A percentile compares a stretch with the other conserved stretches of the same genome.
Conservation (phyloP, 371 early-diverging fungal genomes). For the Gilbertella persicaria region DNA sequence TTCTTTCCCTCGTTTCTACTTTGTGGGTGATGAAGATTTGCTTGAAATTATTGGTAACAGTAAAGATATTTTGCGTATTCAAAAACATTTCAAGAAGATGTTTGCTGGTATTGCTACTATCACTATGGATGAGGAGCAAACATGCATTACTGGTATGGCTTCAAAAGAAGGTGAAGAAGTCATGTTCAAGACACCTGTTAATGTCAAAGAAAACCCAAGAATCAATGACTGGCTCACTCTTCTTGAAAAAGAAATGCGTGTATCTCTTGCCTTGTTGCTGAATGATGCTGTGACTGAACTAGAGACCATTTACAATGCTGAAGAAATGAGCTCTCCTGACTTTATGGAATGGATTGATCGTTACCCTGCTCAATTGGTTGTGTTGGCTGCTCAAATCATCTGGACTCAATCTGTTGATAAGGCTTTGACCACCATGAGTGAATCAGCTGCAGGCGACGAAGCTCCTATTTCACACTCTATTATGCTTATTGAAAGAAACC, state of each 20-base stretch:
- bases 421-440: constrained; percentile 55
- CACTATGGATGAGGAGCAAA: constrained; percentile 74
- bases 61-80: constrained; percentile 93
- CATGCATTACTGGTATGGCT: constrained; percentile 79
- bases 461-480: constrained; percentile 62
- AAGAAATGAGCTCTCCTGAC: constrained; percentile 55
- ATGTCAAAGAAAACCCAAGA: constrained; percentile 80
- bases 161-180: constrained; percentile 95
- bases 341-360: constrained; percentile 89
- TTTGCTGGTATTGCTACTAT: constrained; percentile 96
- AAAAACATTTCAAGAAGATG: constrained; percentile 99
- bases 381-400: constrained; percentile 86
- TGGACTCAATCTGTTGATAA: constrained; percentile 93
- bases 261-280: constrained; percentile 78
- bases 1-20: constrained; percentile 98
- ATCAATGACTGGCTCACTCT: constrained; percentile 97
- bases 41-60: constrained; percentile 98
- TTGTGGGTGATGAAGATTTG: constrained; percentile 99
- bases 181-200: constrained; percentile 76
- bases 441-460: constrained; percentile 33
- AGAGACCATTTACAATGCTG: constrained; percentile 65
- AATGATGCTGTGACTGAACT: constrained; percentile 73
- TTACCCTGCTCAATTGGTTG: constrained; percentile 92
- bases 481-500: constrained; percentile 66
- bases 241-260: constrained; percentile 93